These are phyloP conservation scores for Rhodotorula mucilaginosa DNA, from an alignment of 1,284 basidiomycete genomes.

Conservation along the genomic window DNA sequence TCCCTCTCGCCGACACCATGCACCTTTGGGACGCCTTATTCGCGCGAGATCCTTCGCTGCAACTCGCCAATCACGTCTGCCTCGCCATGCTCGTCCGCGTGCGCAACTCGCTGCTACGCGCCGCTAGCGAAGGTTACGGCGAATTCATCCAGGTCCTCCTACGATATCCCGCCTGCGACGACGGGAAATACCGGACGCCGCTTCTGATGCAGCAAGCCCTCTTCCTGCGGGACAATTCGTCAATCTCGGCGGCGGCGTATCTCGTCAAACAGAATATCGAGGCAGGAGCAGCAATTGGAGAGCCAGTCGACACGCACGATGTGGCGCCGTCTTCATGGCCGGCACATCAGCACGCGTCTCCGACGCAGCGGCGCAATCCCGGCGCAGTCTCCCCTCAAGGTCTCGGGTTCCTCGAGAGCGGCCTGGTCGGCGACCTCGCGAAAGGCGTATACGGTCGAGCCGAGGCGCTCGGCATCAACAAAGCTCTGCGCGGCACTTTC, in stretches of 20 bases:
- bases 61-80: slow-evolving; percentile 76
- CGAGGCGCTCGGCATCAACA: slow-evolving; percentile 44
- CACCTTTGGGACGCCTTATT: slow-evolving; percentile 88
- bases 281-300: slow-evolving; percentile 16
- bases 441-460: slow-evolving; percentile 42
- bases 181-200: slow-evolving; percentile 47
- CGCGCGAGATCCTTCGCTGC: slow-evolving; percentile 67
- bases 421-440: slow-evolving; percentile 35
- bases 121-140: slow-evolving; percentile 58
- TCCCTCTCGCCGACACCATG: slow-evolving; percentile 68
- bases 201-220: slow-evolving; percentile 79
- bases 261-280: slow-evolving; percentile 35
- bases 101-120: slow-evolving; percentile 77
- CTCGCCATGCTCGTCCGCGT: slow-evolving; percentile 89
- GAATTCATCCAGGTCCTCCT: slow-evolving; percentile 75
- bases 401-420: slow-evolving; percentile 19
- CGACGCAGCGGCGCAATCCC: not conserved
- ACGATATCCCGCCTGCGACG: slow-evolving; percentile 64
- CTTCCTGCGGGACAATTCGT: slow-evolving; percentile 62
- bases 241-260: slow-evolving; percentile 21
- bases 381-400: slow-evolving; percentile 2
- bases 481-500: slow-evolving; percentile 38
- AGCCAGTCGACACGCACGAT: not conserved
- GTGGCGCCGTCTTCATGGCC: not conserved
- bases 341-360: slow-evolving; percentile 1